A percentile compares a stretch with the other conserved stretches of the same genome.
These are phyloP conservation scores for Epichloe coenophiala DNA, from an alignment of 2,329 filamentous ascomycete species.

Conservation along the genomic window DNA sequence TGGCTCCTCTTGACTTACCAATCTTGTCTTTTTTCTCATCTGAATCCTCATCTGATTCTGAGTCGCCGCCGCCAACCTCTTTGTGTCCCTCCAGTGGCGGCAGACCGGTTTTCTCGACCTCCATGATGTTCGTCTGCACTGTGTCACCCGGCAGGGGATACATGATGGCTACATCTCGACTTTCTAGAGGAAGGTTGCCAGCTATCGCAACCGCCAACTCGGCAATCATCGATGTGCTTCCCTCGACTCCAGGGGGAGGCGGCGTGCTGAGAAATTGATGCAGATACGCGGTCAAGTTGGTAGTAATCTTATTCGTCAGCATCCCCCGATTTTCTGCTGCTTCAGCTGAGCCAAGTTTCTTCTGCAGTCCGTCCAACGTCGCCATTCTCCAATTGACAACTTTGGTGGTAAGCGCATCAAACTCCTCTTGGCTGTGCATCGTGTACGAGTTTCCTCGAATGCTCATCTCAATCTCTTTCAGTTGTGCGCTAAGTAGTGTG, in stretches of 20 bases:
- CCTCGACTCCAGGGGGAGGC: slow-evolving; percentile 73
- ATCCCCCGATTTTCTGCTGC: slow-evolving; percentile 52
- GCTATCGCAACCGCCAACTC: slow-evolving; percentile 80
- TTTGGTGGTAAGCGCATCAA: slow-evolving; percentile 74
- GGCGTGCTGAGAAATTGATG: slow-evolving; percentile 65
- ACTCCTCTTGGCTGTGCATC: slow-evolving; percentile 69
- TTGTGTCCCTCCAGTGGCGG: slow-evolving; percentile 42
- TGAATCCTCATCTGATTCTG: slow-evolving; percentile 18
- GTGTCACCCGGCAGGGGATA: slow-evolving; percentile 69
- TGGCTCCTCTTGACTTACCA: slow-evolving; percentile 26
- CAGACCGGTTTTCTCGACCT: slow-evolving; percentile 61
- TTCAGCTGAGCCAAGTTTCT: slow-evolving; percentile 50
- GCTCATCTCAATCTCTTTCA: slow-evolving; percentile 80
- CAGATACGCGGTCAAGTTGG: slow-evolving; percentile 54
- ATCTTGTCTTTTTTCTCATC: slow-evolving; percentile 26
- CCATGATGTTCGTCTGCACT: slow-evolving; percentile 67
- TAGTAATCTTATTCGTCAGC: slow-evolving; percentile 58
- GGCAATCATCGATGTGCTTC: slow-evolving; percentile 81
- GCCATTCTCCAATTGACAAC: slow-evolving; percentile 88
- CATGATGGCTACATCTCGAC: slow-evolving; percentile 74
- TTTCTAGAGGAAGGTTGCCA: slow-evolving; percentile 77
- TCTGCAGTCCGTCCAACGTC: slow-evolving; percentile 79
- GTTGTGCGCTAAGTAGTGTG: slow-evolving; percentile 54
- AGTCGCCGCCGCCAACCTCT: slow-evolving; percentile 21
- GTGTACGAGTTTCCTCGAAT: slow-evolving; percentile 67